Evolutionary conservation across 1,284 basidiomycete genomes (phyloP).

Genomic region (Ustilago bromivora): DNA sequence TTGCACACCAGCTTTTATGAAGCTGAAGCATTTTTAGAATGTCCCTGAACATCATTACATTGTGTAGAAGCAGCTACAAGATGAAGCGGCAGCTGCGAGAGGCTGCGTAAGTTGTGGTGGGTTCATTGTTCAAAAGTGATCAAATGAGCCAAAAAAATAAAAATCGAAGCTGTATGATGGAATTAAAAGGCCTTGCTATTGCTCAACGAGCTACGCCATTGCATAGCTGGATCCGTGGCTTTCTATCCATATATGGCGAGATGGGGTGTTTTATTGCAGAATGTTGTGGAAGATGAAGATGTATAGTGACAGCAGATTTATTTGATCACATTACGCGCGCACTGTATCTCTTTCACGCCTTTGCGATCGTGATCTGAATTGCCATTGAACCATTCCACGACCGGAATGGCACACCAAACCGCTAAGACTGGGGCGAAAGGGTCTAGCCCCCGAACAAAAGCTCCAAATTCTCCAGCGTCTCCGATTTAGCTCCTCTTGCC

Average conservation of each 20-base stretch:
- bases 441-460: conserved; percentile 16
- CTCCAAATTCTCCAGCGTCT: conserved; percentile 63
- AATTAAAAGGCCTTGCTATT: background rate
- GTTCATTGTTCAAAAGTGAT: background rate
- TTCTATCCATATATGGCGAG: background rate
- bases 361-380: no score
- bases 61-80: no score
- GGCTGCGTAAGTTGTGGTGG: no score
- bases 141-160: background rate
- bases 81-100: no score
- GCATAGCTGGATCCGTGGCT: background rate
- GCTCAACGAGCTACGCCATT: background rate
- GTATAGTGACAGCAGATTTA: conserved; percentile 7
- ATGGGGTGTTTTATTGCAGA: background rate
- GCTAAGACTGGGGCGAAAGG: no score
- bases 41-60: no score
- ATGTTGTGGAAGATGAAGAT: conserved; percentile 2
- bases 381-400: no score
- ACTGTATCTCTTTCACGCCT: background rate
- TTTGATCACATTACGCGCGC: background rate
- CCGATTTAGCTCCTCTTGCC: conserved; percentile 22
- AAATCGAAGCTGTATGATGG: background rate
- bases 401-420: no score
- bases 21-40: no score
- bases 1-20: no score